Evolutionary conservation across 106 monocot genomes (phyloP).

Genomic region (Chionographis japonica): DNA sequence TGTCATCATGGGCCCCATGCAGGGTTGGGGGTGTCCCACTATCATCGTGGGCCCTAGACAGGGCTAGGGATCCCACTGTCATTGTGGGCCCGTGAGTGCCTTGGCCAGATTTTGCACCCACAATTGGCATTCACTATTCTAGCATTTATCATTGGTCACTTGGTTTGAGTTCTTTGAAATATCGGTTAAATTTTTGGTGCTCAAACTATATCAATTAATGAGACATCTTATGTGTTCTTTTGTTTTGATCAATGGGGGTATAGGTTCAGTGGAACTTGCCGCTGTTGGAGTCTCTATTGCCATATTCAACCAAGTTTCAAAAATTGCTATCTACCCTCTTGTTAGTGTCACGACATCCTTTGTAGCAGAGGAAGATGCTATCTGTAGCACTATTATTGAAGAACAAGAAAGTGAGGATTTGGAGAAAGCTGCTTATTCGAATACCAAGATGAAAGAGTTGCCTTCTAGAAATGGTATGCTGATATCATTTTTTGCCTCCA

Average conservation of each 20-base stretch:
- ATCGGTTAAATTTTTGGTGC: no score
- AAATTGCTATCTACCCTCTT: constrained; percentile 73
- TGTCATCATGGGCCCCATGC: no score
- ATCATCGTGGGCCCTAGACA: no score
- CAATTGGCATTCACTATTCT: no score
- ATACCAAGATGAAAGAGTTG: constrained; percentile 13
- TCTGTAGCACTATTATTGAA: constrained; percentile 17
- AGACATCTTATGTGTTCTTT: not conserved
- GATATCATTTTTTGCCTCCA: not conserved
- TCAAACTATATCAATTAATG: no score
- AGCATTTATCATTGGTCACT: no score
- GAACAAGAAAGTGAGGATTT: constrained; percentile 35
- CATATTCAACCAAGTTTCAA: constrained; percentile 80
- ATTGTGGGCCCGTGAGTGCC: no score
- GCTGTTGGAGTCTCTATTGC: constrained; percentile 88
- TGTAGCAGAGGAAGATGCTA: constrained; percentile 83
- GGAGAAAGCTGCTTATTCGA: constrained; percentile 25
- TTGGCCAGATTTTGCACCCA: no score
- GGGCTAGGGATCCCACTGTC: no score
- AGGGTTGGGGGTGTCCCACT: no score
- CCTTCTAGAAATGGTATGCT: constrained; percentile 19
- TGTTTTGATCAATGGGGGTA: not conserved
- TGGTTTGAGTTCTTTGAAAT: no score
- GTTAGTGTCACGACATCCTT: constrained; percentile 95
- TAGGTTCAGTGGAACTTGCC: constrained; percentile 77